Evolutionary conservation across 2,329 filamentous ascomycete genomes (phyloP).

Genomic region (Aspergillus quadrilineatus): DNA sequence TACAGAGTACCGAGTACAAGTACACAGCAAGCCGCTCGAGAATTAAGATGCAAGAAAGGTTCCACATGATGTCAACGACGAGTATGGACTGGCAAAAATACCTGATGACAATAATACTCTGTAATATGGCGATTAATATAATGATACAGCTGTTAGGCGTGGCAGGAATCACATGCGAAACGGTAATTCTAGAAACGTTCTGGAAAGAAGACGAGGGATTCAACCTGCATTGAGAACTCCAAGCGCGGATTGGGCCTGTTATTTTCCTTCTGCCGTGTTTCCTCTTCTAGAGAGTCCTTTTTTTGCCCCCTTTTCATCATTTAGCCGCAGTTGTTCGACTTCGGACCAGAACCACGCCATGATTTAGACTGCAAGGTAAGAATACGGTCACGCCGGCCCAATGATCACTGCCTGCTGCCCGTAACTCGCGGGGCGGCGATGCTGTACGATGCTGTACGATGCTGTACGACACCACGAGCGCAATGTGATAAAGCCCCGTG

Average conservation of each 20-base stretch:
- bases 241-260: slow-evolving; percentile 1
- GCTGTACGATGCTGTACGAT: slow-evolving; percentile 15
- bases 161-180: slow-evolving; percentile 14
- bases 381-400: slow-evolving; percentile 10
- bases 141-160: not conserved
- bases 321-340: not conserved
- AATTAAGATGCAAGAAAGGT: not conserved
- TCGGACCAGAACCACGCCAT: not conserved
- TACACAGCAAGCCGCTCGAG: not conserved
- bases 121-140: not conserved
- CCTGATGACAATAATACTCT: not conserved
- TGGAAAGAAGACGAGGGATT: slow-evolving; percentile 9
- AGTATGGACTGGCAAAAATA: not conserved
- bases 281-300: not conserved
- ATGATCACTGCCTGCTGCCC: slow-evolving; percentile 4
- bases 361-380: not conserved
- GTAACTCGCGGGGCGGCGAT: not conserved
- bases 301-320: too few relatives aligned
- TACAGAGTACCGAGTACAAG: not conserved
- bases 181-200: slow-evolving; percentile 18
- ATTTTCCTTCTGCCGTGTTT: slow-evolving; percentile 4
- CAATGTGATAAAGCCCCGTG: slow-evolving; percentile 3
- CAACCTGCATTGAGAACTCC: not conserved
- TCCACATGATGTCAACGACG: not conserved
- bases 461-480: not conserved